phyloP scores from a whole-genome alignment of 2,329 filamentous ascomycete species.

The Colletotrichum camelliae region DNA sequence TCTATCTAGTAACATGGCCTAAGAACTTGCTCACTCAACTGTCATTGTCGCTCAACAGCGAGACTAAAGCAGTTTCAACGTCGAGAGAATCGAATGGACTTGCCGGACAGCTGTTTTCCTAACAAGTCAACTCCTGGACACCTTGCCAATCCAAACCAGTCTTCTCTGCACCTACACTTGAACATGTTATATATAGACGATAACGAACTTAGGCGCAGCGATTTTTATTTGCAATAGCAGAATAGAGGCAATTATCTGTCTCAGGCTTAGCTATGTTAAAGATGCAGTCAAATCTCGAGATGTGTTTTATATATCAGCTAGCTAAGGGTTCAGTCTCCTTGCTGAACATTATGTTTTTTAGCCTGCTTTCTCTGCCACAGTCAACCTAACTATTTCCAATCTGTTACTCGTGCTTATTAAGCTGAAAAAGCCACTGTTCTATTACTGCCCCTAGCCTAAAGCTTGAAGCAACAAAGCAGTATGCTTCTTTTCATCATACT shows the following conservation, averaged over 20 bases:
- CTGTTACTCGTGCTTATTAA: neutral
- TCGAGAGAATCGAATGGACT: too few relatives aligned
- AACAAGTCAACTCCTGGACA: too few relatives aligned
- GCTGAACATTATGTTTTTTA: neutral
- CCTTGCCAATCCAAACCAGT: too few relatives aligned
- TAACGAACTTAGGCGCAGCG: too few relatives aligned
- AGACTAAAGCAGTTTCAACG: neutral
- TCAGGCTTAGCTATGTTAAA: neutral
- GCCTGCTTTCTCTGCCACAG: neutral
- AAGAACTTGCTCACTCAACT: neutral
- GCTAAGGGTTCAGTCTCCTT: neutral
- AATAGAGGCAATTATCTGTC: too few relatives aligned
- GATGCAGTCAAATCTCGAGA: neutral
- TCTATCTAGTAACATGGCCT: neutral
- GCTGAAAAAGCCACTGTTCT: neutral
- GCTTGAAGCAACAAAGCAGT: neutral
- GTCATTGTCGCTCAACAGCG: neutral
- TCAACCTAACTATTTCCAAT: neutral
- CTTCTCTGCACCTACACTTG: too few relatives aligned
- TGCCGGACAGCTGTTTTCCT: too few relatives aligned
- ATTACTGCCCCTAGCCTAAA: neutral
- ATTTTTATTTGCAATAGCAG: too few relatives aligned
- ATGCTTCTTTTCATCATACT: neutral
- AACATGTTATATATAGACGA: too few relatives aligned
- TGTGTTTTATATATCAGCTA: neutral